Conservation (phyloP, 805 yeast genomes). For the Candida ipomoeae region DNA sequence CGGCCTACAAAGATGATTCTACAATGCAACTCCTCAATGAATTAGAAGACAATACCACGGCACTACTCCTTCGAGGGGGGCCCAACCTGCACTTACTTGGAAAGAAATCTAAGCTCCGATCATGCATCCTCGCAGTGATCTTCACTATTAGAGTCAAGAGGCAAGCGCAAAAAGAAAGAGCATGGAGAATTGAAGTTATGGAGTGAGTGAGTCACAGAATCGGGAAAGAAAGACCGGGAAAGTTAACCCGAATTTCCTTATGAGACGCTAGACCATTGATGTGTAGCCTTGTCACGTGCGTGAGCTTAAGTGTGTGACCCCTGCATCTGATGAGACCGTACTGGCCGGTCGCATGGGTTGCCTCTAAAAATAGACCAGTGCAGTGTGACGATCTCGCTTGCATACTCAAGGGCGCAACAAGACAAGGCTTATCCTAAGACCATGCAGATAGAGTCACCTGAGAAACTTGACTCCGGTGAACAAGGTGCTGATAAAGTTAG, state of each 20-base stretch:
- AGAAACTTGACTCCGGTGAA: too few species aligned
- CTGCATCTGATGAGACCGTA: not conserved
- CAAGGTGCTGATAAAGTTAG: too few species aligned
- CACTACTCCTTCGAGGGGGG: not conserved
- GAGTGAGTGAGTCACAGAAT: not conserved
- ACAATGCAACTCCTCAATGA: conserved; percentile 11
- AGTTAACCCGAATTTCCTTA: too few species aligned
- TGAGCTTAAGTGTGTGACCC: not conserved
- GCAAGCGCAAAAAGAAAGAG: conserved; percentile 1
- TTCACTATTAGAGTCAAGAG: conserved; percentile 12
- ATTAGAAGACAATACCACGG: not conserved
- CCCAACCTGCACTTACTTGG: not conserved
- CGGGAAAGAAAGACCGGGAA: not conserved
- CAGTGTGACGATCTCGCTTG: conserved; percentile 2
- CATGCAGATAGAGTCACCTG: not conserved
- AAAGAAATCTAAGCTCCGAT: conserved; percentile 5
- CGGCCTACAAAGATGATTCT: conserved; percentile 4
- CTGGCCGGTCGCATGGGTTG: not conserved
- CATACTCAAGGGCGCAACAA: not conserved
- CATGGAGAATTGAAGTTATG: not conserved
- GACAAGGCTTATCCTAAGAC: not conserved
- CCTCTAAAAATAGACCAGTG: not conserved
- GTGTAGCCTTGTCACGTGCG: not conserved
- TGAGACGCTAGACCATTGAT: too few species aligned
- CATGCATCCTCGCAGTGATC: conserved; percentile 14